A percentile compares a stretch with the other conserved stretches of the same genome.
phyloP scores from a whole-genome alignment of 257 asterid genomes.

The Solanum virginianum region DNA sequence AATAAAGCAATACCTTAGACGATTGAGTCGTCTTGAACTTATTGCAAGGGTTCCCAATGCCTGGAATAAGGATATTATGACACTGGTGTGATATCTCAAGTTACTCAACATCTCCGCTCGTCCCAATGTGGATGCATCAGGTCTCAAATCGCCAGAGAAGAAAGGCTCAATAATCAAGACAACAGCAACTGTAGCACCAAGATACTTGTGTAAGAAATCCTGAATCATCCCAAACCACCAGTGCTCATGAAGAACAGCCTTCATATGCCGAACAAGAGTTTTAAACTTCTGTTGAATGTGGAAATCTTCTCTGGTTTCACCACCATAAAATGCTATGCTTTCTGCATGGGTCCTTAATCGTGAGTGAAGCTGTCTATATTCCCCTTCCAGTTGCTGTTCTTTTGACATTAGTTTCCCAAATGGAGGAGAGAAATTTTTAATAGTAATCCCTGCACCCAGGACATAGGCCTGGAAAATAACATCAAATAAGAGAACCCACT shows the following conservation, averaged over 20 bases:
- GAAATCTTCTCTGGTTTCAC: conserved; percentile 88
- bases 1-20: conserved; percentile 63
- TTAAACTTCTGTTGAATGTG: conserved; percentile 79
- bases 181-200: conserved; percentile 99
- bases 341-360: conserved; percentile 97
- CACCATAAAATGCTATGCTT: conserved; percentile 96
- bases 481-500: conserved; percentile 9
- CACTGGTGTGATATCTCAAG: conserved; percentile 98
- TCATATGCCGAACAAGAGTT: conserved; percentile 73
- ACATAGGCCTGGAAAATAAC: conserved; percentile 73
- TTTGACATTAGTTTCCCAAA: conserved; percentile 88
- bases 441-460: conserved; percentile 82
- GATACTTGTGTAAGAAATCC: conserved; percentile 89
- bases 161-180: conserved; percentile 95
- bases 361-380: conserved; percentile 94
- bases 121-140: conserved; percentile 90
- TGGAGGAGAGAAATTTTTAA: conserved; percentile 84
- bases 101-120: conserved; percentile 99
- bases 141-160: conserved; percentile 84
- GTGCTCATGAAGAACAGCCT: conserved; percentile 85
- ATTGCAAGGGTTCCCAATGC: conserved; percentile 92
- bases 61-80: conserved; percentile 86
- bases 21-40: conserved; percentile 92
- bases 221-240: conserved; percentile 99
- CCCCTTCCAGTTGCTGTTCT: conserved; percentile 98